Conservation (phyloP, 2,329 filamentous ascomycete species). For the Xylariales sp. region DNA sequence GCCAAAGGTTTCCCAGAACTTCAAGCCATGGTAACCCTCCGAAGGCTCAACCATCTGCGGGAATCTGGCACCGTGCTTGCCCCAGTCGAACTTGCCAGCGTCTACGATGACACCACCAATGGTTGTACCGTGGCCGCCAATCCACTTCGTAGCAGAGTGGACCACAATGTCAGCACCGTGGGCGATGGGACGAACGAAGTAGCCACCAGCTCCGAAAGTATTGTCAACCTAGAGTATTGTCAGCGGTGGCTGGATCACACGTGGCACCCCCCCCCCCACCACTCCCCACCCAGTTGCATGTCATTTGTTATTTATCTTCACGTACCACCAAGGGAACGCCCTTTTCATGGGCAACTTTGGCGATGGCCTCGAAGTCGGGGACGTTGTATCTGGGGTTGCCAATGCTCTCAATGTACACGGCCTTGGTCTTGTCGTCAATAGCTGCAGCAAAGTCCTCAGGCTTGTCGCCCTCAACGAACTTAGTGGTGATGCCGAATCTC, state of each 20-base stretch:
- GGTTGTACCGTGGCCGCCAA: constrained; percentile 90
- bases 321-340: constrained; percentile 61
- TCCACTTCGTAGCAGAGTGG: constrained; percentile 95
- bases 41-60: constrained; percentile 88
- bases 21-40: constrained; percentile 86
- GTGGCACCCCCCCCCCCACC: no score
- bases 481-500: constrained; percentile 81
- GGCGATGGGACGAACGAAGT: constrained; percentile 79
- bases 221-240: constrained; percentile 66
- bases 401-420: constrained; percentile 86
- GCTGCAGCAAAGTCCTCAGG: constrained; percentile 72
- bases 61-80: constrained; percentile 76
- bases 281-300: no score
- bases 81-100: constrained; percentile 92
- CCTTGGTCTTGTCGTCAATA: constrained; percentile 93
- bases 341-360: constrained; percentile 67
- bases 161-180: constrained; percentile 92
- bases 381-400: constrained; percentile 93
- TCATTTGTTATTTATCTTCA: constrained; percentile 13
- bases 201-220: constrained; percentile 91
- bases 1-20: constrained; percentile 93
- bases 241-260: neutral
- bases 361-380: constrained; percentile 84
- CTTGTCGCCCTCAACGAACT: constrained; percentile 80
- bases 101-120: constrained; percentile 85